Evolutionary conservation across 177 flowering plant genomes (phyloP).

Genomic region (Vitis hybrid): DNA sequence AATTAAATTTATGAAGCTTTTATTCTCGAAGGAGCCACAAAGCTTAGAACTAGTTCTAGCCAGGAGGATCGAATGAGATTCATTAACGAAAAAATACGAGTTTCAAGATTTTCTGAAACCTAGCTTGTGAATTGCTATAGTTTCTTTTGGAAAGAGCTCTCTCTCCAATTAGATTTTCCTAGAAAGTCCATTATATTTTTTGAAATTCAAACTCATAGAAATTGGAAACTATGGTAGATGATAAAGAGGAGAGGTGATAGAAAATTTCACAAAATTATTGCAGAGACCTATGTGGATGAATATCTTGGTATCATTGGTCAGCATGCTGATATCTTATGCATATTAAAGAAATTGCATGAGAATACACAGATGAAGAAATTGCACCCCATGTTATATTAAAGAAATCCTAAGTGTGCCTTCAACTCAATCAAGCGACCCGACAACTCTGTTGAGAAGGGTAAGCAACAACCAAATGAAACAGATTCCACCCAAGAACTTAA

Average conservation of each 20-base stretch:
- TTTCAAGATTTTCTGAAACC: constrained; percentile 92
- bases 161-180: constrained; percentile 55
- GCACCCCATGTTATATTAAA: constrained; percentile 71
- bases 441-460: constrained; percentile 22
- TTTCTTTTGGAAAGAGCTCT: constrained; percentile 33
- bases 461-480: no score
- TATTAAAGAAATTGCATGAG: no score
- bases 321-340: constrained; percentile 64
- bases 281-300: constrained; percentile 84
- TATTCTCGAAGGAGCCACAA: constrained; percentile 67
- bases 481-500: no score
- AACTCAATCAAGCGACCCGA: constrained; percentile 44
- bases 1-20: constrained; percentile 92
- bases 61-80: constrained; percentile 67
- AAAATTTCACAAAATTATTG: neutral
- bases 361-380: constrained; percentile 74
- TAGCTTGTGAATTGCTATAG: constrained; percentile 74
- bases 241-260: no score
- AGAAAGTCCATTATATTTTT: constrained; percentile 54
- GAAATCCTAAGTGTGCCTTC: constrained; percentile 66
- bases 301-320: constrained; percentile 63
- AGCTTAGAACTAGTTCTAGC: constrained; percentile 71
- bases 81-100: constrained; percentile 84
- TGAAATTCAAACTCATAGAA: constrained; percentile 42
- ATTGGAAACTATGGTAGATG: constrained; percentile 27